Base-by-base conservation (phyloP, 1,284 basidiomycete species). In the Austroboletus novae-zelandiae region DNA sequence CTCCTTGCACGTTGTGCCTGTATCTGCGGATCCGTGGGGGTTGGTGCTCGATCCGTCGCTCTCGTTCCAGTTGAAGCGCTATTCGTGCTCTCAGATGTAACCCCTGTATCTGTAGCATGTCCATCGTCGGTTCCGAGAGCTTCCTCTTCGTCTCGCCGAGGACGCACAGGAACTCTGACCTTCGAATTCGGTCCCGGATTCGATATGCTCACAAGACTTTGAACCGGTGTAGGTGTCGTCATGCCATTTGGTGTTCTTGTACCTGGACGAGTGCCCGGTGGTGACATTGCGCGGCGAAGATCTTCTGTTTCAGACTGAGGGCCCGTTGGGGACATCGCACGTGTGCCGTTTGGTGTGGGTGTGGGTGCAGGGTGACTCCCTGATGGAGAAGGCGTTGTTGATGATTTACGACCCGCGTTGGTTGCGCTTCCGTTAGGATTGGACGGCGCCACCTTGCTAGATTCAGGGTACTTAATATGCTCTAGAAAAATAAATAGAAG, bases 391-490 rank as follows among this genome's bases (percentile, higher is more conserved):
- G 73, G 64, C 25, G 69, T 61, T 51, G 71, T 64, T n/a, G 76
- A 71, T 1, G 71, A 59, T 59, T 77, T 77, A 39, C 75, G 71
- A 57, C 61, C 50, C 31, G 64, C 36, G 45, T 56, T 60, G 39
- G 55, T 60, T 45, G 53, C 51, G 51, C 48, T 50, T 65, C 69
- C 53, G 67, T 71, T 56, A 69, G 44, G 61, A 65, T 35, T 71
- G 36, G 79, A 71, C 20, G 76, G 74, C 8, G 74, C 69, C 29
- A 25, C 57, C 53, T 80, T 79, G 57, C 73, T 81, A 25, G 84
- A 74, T 51, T 86, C 80, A 1, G 95, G 95, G 66, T 98, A 98
- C 71, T 96, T 96, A 76, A 98, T 98, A 65, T 98, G 86, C 70
- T 92, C 87, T 86, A 35, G 46, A 17, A 46, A 39, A 49, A 40